Conservation (phyloP, 495 filamentous ascomycete genomes). For the Aspergillus kassunensis region DNA sequence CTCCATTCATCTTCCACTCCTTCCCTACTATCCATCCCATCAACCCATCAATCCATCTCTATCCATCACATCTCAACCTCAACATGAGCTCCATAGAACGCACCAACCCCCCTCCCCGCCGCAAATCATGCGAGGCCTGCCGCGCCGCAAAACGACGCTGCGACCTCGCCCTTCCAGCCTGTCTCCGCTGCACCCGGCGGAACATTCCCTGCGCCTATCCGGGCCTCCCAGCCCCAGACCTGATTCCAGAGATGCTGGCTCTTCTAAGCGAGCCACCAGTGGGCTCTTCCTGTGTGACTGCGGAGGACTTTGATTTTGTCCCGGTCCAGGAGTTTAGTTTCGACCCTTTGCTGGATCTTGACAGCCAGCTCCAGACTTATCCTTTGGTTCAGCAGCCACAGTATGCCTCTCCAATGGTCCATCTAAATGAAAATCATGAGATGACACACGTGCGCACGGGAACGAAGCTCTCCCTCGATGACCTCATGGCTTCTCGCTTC, state of each 20-base stretch:
- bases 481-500: slow-evolving; percentile 31
- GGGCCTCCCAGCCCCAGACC: slow-evolving; percentile 9
- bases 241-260: slow-evolving; percentile 8
- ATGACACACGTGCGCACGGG: slow-evolving; percentile 9
- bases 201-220: slow-evolving; percentile 44
- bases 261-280: neutral
- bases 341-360: neutral
- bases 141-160: slow-evolving; percentile 51
- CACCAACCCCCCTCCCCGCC: slow-evolving; percentile 36
- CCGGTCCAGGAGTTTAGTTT: neutral
- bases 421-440: neutral
- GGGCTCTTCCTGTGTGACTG: no score
- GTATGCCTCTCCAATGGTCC: neutral
- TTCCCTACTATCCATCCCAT: neutral
- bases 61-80: neutral
- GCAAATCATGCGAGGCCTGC: slow-evolving; percentile 51
- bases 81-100: slow-evolving; percentile 5
- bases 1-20: no score
- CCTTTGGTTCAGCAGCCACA: neutral
- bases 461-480: slow-evolving; percentile 11
- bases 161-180: slow-evolving; percentile 44
- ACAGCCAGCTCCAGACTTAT: no score
- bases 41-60: neutral
- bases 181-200: slow-evolving; percentile 43
- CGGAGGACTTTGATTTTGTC: neutral